Percentiles rank a stretch among this genome's conserved stretches.
Conservation (phyloP, 2,329 filamentous ascomycete species). For the Bipolaris oryzae region DNA sequence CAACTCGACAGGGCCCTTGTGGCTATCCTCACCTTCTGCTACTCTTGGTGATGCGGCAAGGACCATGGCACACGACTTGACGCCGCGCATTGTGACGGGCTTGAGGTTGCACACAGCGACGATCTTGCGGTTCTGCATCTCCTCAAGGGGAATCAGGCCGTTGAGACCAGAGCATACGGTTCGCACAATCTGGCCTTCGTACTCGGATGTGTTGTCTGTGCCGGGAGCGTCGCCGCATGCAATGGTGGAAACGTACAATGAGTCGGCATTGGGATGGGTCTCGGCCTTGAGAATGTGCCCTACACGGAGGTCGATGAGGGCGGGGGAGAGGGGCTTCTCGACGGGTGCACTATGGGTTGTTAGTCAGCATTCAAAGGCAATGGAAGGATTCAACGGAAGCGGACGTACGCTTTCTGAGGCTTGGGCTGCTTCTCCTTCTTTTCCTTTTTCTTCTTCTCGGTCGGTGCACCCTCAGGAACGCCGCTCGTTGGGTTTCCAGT, state of each 20-base stretch:
- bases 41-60: slow-evolving; percentile 87
- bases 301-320: slow-evolving; percentile 91
- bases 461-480: slow-evolving; percentile 51
- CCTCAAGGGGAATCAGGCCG: slow-evolving; percentile 86
- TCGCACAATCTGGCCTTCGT: slow-evolving; percentile 87
- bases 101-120: slow-evolving; percentile 97
- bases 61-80: slow-evolving; percentile 85
- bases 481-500: slow-evolving; percentile 48
- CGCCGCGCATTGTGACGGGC: slow-evolving; percentile 97
- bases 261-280: slow-evolving; percentile 96
- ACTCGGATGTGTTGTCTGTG: slow-evolving; percentile 86
- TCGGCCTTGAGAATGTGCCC: slow-evolving; percentile 96
- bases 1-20: slow-evolving; percentile 91
- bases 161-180: slow-evolving; percentile 98
- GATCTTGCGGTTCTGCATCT: slow-evolving; percentile 97
- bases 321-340: slow-evolving; percentile 78
- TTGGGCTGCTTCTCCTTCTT: slow-evolving; percentile 90
- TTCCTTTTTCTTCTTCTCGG: slow-evolving; percentile 71
- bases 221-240: slow-evolving; percentile 88
- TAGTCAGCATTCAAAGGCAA: slow-evolving; percentile 9
- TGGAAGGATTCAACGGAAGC: neutral
- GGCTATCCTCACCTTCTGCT: slow-evolving; percentile 79
- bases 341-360: slow-evolving; percentile 55
- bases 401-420: slow-evolving; percentile 58
- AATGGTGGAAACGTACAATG: slow-evolving; percentile 92